These are phyloP conservation scores for Leccinum variicolor DNA, from an alignment of 768 basidiomycete genomes.

Conservation along the genomic window DNA sequence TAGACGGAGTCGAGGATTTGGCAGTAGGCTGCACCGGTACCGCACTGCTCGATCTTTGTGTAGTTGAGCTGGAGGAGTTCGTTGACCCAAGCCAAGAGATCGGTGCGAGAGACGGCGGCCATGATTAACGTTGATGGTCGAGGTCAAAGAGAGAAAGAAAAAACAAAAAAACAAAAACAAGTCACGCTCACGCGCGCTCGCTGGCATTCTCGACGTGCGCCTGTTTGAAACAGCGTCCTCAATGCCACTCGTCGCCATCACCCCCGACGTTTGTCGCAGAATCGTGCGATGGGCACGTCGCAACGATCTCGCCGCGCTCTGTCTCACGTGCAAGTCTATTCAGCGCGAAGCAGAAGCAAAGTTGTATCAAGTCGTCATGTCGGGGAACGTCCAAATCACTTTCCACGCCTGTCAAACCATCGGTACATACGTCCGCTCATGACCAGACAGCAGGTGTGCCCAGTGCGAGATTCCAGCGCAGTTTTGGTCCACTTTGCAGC, in stretches of 20 bases:
- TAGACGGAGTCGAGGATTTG: conserved; percentile 95
- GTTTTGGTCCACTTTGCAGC: conserved; percentile 46
- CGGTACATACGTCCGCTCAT: conserved; percentile 40
- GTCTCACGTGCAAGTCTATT: conserved; percentile 44
- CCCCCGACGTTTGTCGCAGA: conserved; percentile 41
- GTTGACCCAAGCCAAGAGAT: conserved; percentile 91
- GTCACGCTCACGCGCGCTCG: background rate
- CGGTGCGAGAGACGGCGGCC: conserved; percentile 73
- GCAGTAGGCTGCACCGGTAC: conserved; percentile 89
- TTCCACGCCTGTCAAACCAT: conserved; percentile 41
- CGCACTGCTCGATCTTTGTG: conserved; percentile 91
- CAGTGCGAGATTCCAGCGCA: conserved; percentile 23
- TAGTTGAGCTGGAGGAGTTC: conserved; percentile 88
- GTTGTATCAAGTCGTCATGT: conserved; percentile 42
- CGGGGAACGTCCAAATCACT: conserved; percentile 35
- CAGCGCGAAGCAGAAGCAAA: conserved; percentile 45
- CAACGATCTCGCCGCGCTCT: conserved; percentile 42
- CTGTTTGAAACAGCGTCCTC: background rate
- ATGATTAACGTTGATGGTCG: conserved; percentile 28
- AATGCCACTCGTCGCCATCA: conserved; percentile 26
- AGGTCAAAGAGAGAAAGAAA: conserved; percentile 2
- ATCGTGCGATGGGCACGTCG: conserved; percentile 37
- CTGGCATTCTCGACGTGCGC: background rate
- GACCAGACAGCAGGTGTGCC: conserved; percentile 29
- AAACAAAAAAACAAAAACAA: background rate